Evolutionary conservation across 202 grass and related monocot species (phyloP).

Genomic region (Panicum virgatum): DNA sequence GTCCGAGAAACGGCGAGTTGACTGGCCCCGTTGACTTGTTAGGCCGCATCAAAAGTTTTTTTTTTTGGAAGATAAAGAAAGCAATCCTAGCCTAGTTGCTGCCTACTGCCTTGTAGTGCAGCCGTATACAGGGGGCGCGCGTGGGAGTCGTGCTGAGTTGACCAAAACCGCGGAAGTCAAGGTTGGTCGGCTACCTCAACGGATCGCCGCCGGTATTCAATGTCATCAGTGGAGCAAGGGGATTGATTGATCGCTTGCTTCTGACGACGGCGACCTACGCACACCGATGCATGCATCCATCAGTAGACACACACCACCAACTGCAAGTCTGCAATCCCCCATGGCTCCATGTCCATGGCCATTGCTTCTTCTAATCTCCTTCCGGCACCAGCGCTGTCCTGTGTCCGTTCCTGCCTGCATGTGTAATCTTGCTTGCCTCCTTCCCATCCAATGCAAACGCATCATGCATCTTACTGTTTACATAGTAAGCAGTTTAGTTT

Average conservation of each 20-base stretch:
- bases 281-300: no score
- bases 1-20: no score
- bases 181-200: background rate
- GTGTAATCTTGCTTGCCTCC: background rate
- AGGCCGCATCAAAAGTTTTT: no score
- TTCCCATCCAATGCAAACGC: background rate
- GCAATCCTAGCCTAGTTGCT: background rate
- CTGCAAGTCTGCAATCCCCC: background rate
- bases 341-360: background rate
- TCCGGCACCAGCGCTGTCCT: background rate
- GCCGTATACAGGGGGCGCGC: background rate
- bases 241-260: background rate
- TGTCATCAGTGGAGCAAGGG: no score
- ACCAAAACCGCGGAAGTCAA: constrained; percentile 6
- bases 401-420: background rate
- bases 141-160: constrained; percentile 19
- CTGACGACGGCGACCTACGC: background rate
- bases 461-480: background rate
- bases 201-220: background rate
- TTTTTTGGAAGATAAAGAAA: background rate
- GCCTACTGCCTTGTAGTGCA: no score
- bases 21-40: no score
- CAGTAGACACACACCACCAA: background rate
- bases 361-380: no score
- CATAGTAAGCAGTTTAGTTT: background rate